Percentiles rank a stretch among this genome's conserved stretches.
These are phyloP conservation scores for Hypoxylon cercidicola DNA, from an alignment of 495 filamentous ascomycete species.

Conservation along the genomic window DNA sequence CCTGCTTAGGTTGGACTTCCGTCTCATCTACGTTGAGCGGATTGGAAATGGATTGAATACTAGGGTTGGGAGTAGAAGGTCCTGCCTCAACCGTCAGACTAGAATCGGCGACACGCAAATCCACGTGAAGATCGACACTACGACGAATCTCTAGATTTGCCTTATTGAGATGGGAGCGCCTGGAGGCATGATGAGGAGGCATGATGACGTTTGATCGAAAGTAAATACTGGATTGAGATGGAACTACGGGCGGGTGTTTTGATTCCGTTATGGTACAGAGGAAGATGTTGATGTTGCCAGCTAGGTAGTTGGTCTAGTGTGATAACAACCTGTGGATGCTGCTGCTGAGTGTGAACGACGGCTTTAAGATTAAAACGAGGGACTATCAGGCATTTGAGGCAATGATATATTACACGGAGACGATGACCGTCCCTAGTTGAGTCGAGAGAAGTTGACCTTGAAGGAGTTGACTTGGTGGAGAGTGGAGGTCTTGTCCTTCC, in stretches of 20 bases:
- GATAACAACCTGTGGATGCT: no score
- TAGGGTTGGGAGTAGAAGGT: background rate
- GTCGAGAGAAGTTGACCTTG: background rate
- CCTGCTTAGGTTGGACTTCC: conserved; percentile 38
- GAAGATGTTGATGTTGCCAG: no score
- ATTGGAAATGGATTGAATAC: background rate
- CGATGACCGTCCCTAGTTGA: background rate
- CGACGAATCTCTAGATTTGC: conserved; percentile 17
- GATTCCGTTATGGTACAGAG: no score
- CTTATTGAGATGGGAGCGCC: conserved; percentile 3
- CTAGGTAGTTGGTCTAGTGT: no score
- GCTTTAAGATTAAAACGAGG: background rate
- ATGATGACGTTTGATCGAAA: conserved; percentile 13
- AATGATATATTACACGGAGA: background rate
- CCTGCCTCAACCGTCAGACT: background rate
- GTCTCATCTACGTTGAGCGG: background rate
- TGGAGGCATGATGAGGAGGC: conserved; percentile 19
- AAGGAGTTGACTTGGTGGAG: background rate
- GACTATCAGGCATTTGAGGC: background rate
- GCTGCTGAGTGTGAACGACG: no score
- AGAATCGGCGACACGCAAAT: conserved; percentile 32
- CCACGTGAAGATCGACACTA: conserved; percentile 31
- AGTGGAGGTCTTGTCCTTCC: background rate
- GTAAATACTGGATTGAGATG: background rate
- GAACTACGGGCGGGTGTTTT: background rate